Evolutionary conservation across 176 grass and related monocot genomes (phyloP).

Genomic region (Pharus latifolius): DNA sequence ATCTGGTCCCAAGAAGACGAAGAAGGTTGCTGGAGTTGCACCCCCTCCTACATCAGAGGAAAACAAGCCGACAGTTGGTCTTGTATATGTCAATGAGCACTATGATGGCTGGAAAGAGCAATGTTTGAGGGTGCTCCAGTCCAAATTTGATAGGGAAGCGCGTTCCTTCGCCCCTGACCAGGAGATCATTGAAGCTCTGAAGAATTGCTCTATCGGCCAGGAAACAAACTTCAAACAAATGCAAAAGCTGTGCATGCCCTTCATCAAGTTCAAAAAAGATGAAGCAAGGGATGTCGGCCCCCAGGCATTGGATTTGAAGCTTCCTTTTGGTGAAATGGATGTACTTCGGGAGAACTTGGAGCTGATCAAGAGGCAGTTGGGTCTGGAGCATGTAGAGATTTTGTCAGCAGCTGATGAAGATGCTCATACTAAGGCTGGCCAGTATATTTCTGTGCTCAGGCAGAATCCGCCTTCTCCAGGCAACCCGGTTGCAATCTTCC

Average conservation of each 20-base stretch:
- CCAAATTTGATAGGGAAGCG: conserved; percentile 31
- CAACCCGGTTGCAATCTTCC: conserved; percentile 49
- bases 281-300: conserved; percentile 35
- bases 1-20: conserved; percentile 60
- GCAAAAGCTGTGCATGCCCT: conserved; percentile 75
- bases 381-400: conserved; percentile 41
- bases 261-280: conserved; percentile 70
- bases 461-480: conserved; percentile 58
- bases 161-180: conserved; percentile 45
- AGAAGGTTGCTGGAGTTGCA: conserved; percentile 52
- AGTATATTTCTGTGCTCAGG: conserved; percentile 22
- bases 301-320: conserved; percentile 49
- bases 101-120: conserved; percentile 80
- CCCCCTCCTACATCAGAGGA: conserved; percentile 14
- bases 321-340: conserved; percentile 59
- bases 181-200: conserved; percentile 49
- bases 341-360: conserved; percentile 55
- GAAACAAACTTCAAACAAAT: conserved; percentile 58
- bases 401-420: conserved; percentile 20
- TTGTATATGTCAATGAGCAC: conserved; percentile 61
- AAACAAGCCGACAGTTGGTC: conserved; percentile 41
- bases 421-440: conserved; percentile 33
- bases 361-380: conserved; percentile 59
- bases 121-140: conserved; percentile 52
- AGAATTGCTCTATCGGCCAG: conserved; percentile 27